Evolutionary conservation across 2,329 filamentous ascomycete genomes (phyloP).

Genomic region (Emergomyces orientalis): DNA sequence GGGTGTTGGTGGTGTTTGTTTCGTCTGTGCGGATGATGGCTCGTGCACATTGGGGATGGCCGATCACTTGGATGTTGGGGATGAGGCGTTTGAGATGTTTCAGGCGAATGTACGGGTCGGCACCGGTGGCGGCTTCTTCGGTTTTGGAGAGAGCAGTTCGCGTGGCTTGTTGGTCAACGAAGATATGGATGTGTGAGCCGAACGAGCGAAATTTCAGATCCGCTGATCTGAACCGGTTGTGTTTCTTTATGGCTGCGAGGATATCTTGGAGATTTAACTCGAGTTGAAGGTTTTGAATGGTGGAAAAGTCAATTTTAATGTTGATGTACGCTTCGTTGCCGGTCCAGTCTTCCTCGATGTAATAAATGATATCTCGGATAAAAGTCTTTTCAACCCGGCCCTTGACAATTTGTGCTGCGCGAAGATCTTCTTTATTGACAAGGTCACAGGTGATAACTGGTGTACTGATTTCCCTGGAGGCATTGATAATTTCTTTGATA

Average conservation of each 20-base stretch:
- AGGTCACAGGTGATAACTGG: slow-evolving; percentile 85
- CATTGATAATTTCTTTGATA: slow-evolving; percentile 99
- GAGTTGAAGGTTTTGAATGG: slow-evolving; percentile 70
- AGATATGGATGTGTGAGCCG: slow-evolving; percentile 58
- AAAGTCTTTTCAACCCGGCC: slow-evolving; percentile 92
- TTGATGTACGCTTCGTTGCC: slow-evolving; percentile 64
- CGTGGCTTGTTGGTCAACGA: slow-evolving; percentile 45
- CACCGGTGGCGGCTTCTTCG: slow-evolving; percentile 35
- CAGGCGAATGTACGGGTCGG: slow-evolving; percentile 50
- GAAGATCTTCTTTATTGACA: slow-evolving; percentile 62
- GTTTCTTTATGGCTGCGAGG: slow-evolving; percentile 61
- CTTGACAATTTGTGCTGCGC: slow-evolving; percentile 83
- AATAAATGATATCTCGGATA: slow-evolving; percentile 68
- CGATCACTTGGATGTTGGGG: slow-evolving; percentile 76
- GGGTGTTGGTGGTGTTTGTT: slow-evolving; percentile 57
- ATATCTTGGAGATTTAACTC: slow-evolving; percentile 69
- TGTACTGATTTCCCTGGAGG: slow-evolving; percentile 85
- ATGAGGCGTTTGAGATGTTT: slow-evolving; percentile 77
- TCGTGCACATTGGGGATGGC: slow-evolving; percentile 74
- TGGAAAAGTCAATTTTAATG: slow-evolving; percentile 70
- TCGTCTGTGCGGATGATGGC: slow-evolving; percentile 82
- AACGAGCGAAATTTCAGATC: slow-evolving; percentile 53
- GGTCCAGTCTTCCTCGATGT: slow-evolving; percentile 84
- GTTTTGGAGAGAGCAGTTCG: slow-evolving; percentile 33
- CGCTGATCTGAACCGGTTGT: slow-evolving; percentile 63